Percentiles rank a stretch among this genome's conserved stretches.
phyloP scores from a whole-genome alignment of 2,329 filamentous ascomycete species.

The Fusarium duplospermum region DNA sequence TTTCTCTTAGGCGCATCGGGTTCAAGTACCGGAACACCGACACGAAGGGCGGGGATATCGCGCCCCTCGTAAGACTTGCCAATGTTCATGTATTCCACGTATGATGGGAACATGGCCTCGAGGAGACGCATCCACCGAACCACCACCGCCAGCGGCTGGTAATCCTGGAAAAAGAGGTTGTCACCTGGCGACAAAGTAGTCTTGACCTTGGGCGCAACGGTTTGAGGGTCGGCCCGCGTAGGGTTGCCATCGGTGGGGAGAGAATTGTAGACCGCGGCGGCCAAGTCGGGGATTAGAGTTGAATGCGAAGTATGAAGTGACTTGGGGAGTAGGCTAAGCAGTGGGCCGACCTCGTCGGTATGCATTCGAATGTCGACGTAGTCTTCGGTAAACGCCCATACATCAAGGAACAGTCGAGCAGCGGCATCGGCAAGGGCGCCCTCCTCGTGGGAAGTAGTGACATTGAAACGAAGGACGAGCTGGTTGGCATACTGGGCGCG shows the following conservation, averaged over 20 bases:
- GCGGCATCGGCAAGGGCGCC: slow-evolving; percentile 77
- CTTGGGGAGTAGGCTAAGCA: slow-evolving; percentile 81
- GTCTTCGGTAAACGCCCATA: slow-evolving; percentile 86
- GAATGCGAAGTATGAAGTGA: slow-evolving; percentile 79
- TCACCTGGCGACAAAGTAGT: slow-evolving; percentile 57
- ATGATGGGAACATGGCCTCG: slow-evolving; percentile 87
- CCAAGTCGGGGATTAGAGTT: slow-evolving; percentile 83
- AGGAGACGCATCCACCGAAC: slow-evolving; percentile 92
- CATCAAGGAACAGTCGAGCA: slow-evolving; percentile 82
- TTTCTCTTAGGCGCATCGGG: slow-evolving; percentile 67
- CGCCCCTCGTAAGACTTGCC: slow-evolving; percentile 91
- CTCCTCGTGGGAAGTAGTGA: slow-evolving; percentile 76
- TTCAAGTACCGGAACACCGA: slow-evolving; percentile 69
- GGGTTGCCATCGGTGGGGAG: slow-evolving; percentile 41
- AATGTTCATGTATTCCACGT: slow-evolving; percentile 78
- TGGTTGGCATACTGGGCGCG: slow-evolving; percentile 76
- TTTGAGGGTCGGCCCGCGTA: slow-evolving; percentile 39
- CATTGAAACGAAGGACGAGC: slow-evolving; percentile 89
- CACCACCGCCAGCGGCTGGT: slow-evolving; percentile 86
- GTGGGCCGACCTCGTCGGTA: slow-evolving; percentile 79
- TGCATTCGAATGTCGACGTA: slow-evolving; percentile 88
- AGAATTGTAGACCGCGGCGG: slow-evolving; percentile 76
- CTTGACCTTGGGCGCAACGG: slow-evolving; percentile 45
- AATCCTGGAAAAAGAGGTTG: slow-evolving; percentile 91
- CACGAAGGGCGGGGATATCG: slow-evolving; percentile 83